Percentiles rank a stretch among this genome's conserved stretches.
These are phyloP conservation scores for Spathaspora sp. DNA, from an alignment of 1,139 yeast species.

Conservation along the genomic window DNA sequence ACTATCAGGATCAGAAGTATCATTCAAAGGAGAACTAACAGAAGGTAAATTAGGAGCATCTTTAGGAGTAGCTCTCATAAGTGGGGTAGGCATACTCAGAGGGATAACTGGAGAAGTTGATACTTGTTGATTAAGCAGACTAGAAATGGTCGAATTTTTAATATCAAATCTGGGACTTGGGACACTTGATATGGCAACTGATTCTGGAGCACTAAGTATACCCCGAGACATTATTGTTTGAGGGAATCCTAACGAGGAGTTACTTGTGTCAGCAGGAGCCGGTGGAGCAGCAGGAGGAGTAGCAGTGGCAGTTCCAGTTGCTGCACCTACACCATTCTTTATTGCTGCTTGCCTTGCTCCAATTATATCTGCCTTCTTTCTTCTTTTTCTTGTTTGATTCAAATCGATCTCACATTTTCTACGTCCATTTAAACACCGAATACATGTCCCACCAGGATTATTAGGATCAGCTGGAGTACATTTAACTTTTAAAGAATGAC, in stretches of 20 bases:
- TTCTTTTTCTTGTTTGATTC: slow-evolving; percentile 57
- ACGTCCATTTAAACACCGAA: slow-evolving; percentile 66
- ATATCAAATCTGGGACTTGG: slow-evolving; percentile 3
- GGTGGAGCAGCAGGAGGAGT: too few species aligned
- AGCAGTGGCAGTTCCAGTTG: too few species aligned
- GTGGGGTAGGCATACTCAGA: slow-evolving; percentile 3
- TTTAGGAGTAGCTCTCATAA: slow-evolving; percentile 1
- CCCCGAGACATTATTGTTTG: slow-evolving; percentile 1
- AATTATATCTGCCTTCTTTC: slow-evolving; percentile 33
- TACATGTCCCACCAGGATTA: slow-evolving; percentile 66
- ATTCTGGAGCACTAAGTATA: slow-evolving; percentile 1
- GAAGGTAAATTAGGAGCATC: neutral
- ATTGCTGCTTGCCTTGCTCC: slow-evolving; percentile 17
- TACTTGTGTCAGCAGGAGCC: neutral
- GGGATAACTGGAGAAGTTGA: neutral
- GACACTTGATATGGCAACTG: neutral
- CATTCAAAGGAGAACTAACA: slow-evolving; percentile 2
- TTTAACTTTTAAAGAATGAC: slow-evolving; percentile 78
- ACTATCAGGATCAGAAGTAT: slow-evolving; percentile 9
- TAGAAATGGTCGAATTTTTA: neutral
- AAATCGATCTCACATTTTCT: slow-evolving; percentile 68
- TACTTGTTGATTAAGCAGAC: neutral
- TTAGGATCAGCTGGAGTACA: slow-evolving; percentile 70
- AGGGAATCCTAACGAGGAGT: neutral
- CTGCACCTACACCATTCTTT: slow-evolving; percentile 2